phyloP scores from a whole-genome alignment of 129 eudicot genomes.

The Chrysanthemum lavandulifolium region DNA sequence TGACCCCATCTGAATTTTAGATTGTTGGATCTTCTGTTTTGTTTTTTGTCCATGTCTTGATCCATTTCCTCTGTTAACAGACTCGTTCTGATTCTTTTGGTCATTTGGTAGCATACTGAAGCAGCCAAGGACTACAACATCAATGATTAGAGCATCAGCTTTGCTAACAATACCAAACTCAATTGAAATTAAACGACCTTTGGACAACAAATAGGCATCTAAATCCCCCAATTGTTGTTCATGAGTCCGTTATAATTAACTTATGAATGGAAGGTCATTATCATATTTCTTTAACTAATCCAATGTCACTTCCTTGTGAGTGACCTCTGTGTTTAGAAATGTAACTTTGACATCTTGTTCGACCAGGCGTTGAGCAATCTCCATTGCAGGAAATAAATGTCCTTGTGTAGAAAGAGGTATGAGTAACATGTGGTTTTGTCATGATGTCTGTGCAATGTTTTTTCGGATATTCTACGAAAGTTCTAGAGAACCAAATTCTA shows the following conservation, averaged over 20 bases:
- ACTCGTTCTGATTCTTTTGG: too few species aligned
- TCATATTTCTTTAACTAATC: conserved; percentile 13
- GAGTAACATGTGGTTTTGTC: conserved; percentile 31
- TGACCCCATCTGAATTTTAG: background rate
- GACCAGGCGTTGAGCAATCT: conserved; percentile 31
- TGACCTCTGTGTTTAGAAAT: conserved; percentile 45
- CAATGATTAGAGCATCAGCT: too few species aligned
- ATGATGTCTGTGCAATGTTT: background rate
- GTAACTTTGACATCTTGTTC: conserved; percentile 29
- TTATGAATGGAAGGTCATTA: background rate
- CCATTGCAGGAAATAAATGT: conserved; percentile 56
- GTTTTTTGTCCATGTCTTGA: background rate
- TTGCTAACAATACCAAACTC: too few species aligned
- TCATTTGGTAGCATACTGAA: too few species aligned
- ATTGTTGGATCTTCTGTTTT: background rate
- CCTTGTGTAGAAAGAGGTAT: conserved; percentile 55
- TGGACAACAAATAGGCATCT: too few species aligned
- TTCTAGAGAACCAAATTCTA: too few species aligned
- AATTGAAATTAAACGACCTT: too few species aligned
- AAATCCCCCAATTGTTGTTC: background rate
- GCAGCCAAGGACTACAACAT: too few species aligned
- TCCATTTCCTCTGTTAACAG: background rate
- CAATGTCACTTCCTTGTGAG: conserved; percentile 24
- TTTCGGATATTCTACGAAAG: background rate
- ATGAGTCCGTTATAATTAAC: background rate